phyloP scores from a whole-genome alignment of 345 rosid species.

The Lagerstroemia speciosa region DNA sequence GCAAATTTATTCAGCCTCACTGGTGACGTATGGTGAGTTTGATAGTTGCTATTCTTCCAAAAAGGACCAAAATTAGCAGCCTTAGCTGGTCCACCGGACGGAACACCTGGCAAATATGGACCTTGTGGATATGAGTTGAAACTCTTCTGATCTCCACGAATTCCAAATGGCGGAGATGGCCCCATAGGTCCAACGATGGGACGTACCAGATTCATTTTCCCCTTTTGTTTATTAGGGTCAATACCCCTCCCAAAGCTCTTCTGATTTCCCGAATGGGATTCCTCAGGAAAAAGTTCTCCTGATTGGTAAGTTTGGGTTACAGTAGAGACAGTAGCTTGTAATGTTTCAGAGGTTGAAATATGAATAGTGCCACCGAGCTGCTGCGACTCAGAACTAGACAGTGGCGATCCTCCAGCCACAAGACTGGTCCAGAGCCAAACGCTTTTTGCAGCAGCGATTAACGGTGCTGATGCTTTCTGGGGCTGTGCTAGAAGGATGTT shows the following conservation, averaged over 20 bases:
- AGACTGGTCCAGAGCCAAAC: slow-evolving; percentile 46
- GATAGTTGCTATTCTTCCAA: slow-evolving; percentile 19
- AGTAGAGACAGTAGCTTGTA: slow-evolving; percentile 15
- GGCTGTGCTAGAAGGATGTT: slow-evolving; percentile 43
- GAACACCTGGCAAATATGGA: slow-evolving; percentile 9
- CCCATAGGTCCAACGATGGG: slow-evolving; percentile 9
- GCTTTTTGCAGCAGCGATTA: slow-evolving; percentile 36
- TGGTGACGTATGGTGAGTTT: slow-evolving; percentile 12
- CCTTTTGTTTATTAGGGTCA: slow-evolving; percentile 21
- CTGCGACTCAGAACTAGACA: slow-evolving; percentile 15
- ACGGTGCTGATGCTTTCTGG: slow-evolving; percentile 30
- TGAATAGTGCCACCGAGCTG: slow-evolving; percentile 9
- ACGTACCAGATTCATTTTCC: slow-evolving; percentile 17
- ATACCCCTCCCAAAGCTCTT: slow-evolving; percentile 9
- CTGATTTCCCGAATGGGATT: slow-evolving; percentile 18
- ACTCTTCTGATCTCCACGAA: slow-evolving; percentile 15
- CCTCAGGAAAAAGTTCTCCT: slow-evolving; percentile 9
- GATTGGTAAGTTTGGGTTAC: slow-evolving; percentile 13
- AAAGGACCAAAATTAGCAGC: slow-evolving; percentile 13
- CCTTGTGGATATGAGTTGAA: slow-evolving; percentile 18
- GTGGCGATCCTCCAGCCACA: slow-evolving; percentile 29
- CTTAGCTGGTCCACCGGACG: slow-evolving; percentile 14
- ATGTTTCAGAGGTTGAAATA: slow-evolving; percentile 14
- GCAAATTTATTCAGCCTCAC: slow-evolving; percentile 17
- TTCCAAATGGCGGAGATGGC: slow-evolving; percentile 11